Percentiles rank a stretch among this genome's conserved stretches.
These are phyloP conservation scores for Aspergillus viridinutans DNA, from an alignment of 2,329 filamentous ascomycete species.

Conservation along the genomic window DNA sequence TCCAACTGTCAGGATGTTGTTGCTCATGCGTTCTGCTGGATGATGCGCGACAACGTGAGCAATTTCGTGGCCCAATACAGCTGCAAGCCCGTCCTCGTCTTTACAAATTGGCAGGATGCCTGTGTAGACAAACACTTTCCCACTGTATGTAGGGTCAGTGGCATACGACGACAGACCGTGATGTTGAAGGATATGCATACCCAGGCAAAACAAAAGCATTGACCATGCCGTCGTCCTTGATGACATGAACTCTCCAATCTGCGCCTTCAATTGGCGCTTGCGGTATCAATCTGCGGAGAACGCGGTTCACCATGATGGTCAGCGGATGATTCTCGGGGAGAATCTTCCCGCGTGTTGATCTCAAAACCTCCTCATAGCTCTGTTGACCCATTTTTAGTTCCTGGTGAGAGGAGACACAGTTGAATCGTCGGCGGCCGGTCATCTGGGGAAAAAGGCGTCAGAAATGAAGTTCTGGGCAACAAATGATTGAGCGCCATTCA, in stretches of 20 bases:
- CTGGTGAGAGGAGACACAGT: constrained; percentile 45
- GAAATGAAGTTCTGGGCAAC: background rate
- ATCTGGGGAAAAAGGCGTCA: constrained; percentile 30
- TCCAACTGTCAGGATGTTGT: constrained; percentile 30
- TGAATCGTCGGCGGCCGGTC: constrained; percentile 57
- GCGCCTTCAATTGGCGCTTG: constrained; percentile 43
- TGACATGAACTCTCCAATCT: constrained; percentile 58
- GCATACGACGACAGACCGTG: background rate
- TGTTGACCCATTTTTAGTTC: constrained; percentile 44
- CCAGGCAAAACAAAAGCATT: constrained; percentile 63
- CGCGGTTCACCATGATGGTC: constrained; percentile 47
- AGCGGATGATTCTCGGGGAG: constrained; percentile 49
- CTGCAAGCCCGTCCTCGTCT: constrained; percentile 56
- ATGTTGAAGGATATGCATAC: constrained; percentile 24
- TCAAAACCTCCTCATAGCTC: constrained; percentile 47
- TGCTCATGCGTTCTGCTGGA: constrained; percentile 52
- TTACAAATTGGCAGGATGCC: constrained; percentile 56
- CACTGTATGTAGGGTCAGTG: constrained; percentile 28
- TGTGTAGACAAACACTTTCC: constrained; percentile 62
- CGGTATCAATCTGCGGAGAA: constrained; percentile 53
- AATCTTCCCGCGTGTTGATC: constrained; percentile 44
- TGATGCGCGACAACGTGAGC: constrained; percentile 60
- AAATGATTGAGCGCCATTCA: background rate
- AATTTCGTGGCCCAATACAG: constrained; percentile 61
- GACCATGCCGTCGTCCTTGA: constrained; percentile 43